Evolutionary conservation across 768 basidiomycete genomes (phyloP).

Genomic region (Rhodocollybia butyracea): DNA sequence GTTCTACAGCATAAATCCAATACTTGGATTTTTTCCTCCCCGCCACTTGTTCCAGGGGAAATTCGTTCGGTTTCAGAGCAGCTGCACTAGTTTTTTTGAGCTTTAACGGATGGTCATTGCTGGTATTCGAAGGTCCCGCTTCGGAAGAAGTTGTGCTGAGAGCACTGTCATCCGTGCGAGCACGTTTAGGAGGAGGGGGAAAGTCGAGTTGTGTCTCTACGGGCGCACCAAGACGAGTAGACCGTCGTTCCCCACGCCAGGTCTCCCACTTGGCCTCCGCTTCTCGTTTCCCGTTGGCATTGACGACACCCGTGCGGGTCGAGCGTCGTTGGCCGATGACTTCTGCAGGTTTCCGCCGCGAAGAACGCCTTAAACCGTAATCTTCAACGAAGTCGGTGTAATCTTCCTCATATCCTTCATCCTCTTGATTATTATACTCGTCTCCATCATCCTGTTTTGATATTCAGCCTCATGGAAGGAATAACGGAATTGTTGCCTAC

Average conservation of each 20-base stretch:
- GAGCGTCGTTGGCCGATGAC: conserved; percentile 48
- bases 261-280: conserved; percentile 46
- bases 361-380: conserved; percentile 39
- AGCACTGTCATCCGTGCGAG: conserved; percentile 74
- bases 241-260: conserved; percentile 78
- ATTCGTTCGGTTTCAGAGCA: conserved; percentile 66
- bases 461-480: conserved; percentile 25
- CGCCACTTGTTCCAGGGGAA: conserved; percentile 70
- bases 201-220: conserved; percentile 48
- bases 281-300: conserved; percentile 53
- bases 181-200: conserved; percentile 58
- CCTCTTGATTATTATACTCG: conserved; percentile 65
- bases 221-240: conserved; percentile 58
- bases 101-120: conserved; percentile 33
- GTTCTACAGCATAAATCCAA: conserved; percentile 88
- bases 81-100: conserved; percentile 59
- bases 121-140: conserved; percentile 27
- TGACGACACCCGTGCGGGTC: conserved; percentile 44
- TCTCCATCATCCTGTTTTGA: conserved; percentile 54
- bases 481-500: conserved; percentile 34
- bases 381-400: conserved; percentile 38
- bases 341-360: conserved; percentile 33
- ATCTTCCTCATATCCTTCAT: conserved; percentile 63
- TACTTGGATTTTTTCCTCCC: conserved; percentile 86
- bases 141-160: conserved; percentile 55